Percentiles rank a stretch among this genome's conserved stretches.
These are phyloP conservation scores for Mesembryanthemum crystallinum DNA, from an alignment of 148 eudicot genomes.

Conservation along the genomic window DNA sequence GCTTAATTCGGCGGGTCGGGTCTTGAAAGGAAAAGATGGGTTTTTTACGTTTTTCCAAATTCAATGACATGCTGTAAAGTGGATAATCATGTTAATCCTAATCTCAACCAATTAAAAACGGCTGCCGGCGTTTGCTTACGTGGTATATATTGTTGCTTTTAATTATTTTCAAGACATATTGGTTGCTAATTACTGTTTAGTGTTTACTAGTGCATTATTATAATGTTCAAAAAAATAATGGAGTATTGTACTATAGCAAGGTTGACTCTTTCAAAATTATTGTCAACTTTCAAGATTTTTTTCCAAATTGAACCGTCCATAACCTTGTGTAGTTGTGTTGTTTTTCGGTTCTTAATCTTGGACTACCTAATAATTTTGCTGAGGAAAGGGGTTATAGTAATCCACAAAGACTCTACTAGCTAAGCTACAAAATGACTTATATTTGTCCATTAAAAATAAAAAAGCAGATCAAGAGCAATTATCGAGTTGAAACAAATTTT, in stretches of 20 bases:
- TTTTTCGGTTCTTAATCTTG: too few relatives aligned
- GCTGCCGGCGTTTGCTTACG: neutral
- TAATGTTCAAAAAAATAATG: too few relatives aligned
- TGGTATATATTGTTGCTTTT: neutral
- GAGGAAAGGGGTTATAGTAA: too few relatives aligned
- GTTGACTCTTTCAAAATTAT: slow-evolving; percentile 13
- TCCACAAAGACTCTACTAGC: too few relatives aligned
- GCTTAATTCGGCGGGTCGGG: neutral
- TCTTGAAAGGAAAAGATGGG: neutral
- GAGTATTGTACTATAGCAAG: too few relatives aligned
- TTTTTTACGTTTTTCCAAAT: neutral
- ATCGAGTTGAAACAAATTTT: too few relatives aligned
- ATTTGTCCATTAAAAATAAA: too few relatives aligned
- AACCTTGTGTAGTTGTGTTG: too few relatives aligned
- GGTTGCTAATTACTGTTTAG: neutral
- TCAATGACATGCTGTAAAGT: neutral
- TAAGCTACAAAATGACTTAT: too few relatives aligned
- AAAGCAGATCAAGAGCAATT: too few relatives aligned
- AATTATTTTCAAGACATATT: neutral
- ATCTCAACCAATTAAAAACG: neutral
- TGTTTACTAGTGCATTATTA: too few relatives aligned
- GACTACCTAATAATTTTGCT: too few relatives aligned
- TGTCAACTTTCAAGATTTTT: neutral
- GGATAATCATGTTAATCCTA: neutral
- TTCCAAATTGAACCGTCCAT: neutral